A percentile compares a stretch with the other conserved stretches of the same genome.
These are phyloP conservation scores for Pistacia integerrima DNA, from an alignment of 345 rosid species.

Conservation along the genomic window DNA sequence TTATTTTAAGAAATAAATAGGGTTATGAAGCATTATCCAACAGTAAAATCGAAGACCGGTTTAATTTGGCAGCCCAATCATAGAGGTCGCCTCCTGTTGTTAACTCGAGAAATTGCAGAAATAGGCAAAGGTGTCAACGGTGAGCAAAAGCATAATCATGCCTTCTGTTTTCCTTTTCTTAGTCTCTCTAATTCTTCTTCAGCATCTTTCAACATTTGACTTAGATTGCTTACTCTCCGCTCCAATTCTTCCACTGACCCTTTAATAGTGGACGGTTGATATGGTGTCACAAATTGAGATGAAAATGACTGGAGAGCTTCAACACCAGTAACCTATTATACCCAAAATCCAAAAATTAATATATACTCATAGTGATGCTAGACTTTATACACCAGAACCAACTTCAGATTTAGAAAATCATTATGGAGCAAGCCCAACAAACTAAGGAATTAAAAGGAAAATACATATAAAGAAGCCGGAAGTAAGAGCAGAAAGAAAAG, in stretches of 20 bases:
- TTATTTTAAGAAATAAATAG: conserved; percentile 17
- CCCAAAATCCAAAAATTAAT: not conserved
- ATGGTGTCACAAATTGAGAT: conserved; percentile 55
- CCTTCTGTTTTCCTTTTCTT: conserved; percentile 61
- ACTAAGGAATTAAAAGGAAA: not conserved
- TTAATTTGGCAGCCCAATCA: not conserved
- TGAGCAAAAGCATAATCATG: conserved; percentile 19
- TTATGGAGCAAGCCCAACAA: not conserved
- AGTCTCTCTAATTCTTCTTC: conserved; percentile 73
- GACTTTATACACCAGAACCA: not conserved
- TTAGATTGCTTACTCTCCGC: conserved; percentile 51
- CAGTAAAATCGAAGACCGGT: conserved; percentile 4
- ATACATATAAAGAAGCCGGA: not conserved
- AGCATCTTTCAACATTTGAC: conserved; percentile 55
- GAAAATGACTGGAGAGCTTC: conserved; percentile 86
- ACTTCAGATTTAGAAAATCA: not conserved
- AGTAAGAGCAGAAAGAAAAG: not conserved
- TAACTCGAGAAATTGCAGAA: not conserved
- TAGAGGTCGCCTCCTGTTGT: not conserved
- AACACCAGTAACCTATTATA: conserved; percentile 86
- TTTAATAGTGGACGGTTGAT: conserved; percentile 47
- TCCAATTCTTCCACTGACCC: conserved; percentile 61
- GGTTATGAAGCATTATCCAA: conserved; percentile 17
- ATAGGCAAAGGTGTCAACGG: not conserved
- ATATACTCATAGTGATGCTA: not conserved